These are phyloP conservation scores for Botrytis squamosa DNA, from an alignment of 2,329 filamentous ascomycete species.

Conservation along the genomic window DNA sequence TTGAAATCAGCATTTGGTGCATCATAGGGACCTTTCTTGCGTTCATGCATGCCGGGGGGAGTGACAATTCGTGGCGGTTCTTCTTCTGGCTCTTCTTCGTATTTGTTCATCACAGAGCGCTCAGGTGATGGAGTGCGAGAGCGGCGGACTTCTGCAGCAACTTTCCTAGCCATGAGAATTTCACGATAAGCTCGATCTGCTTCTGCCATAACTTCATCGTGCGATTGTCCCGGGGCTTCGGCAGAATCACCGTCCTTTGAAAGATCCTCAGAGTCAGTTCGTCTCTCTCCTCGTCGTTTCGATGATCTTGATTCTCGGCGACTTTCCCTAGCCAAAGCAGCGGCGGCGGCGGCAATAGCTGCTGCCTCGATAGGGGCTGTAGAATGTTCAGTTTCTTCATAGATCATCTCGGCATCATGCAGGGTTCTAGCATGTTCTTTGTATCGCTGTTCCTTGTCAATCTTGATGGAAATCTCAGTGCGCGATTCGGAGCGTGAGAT, in stretches of 20 bases:
- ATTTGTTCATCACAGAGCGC: slow-evolving; percentile 56
- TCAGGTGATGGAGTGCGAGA: slow-evolving; percentile 53
- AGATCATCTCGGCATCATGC: slow-evolving; percentile 46
- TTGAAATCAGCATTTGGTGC: slow-evolving; percentile 62
- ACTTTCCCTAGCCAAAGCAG: slow-evolving; percentile 42
- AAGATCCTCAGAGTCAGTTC: slow-evolving; percentile 32
- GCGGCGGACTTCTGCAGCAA: slow-evolving; percentile 52
- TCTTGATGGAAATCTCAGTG: slow-evolving; percentile 23
- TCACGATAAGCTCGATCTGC: slow-evolving; percentile 60
- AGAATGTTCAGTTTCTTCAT: slow-evolving; percentile 48
- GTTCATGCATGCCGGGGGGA: slow-evolving; percentile 52
- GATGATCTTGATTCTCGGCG: slow-evolving; percentile 36
- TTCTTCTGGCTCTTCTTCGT: slow-evolving; percentile 42
- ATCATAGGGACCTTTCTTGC: slow-evolving; percentile 52
- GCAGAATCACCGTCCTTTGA: slow-evolving; percentile 19
- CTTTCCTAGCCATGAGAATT: slow-evolving; percentile 52
- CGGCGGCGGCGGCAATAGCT: slow-evolving; percentile 49
- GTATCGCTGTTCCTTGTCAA: slow-evolving; percentile 17
- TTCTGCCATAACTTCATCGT: slow-evolving; percentile 54
- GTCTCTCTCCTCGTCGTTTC: slow-evolving; percentile 40
- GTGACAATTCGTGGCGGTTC: slow-evolving; percentile 51
- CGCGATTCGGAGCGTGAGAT: slow-evolving; percentile 25
- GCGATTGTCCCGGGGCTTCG: slow-evolving; percentile 23
- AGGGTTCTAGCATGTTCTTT: slow-evolving; percentile 32
- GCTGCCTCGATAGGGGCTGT: slow-evolving; percentile 49